These are phyloP conservation scores for Sphagnurus paluster DNA, from an alignment of 1,284 basidiomycete species.

Conservation along the genomic window DNA sequence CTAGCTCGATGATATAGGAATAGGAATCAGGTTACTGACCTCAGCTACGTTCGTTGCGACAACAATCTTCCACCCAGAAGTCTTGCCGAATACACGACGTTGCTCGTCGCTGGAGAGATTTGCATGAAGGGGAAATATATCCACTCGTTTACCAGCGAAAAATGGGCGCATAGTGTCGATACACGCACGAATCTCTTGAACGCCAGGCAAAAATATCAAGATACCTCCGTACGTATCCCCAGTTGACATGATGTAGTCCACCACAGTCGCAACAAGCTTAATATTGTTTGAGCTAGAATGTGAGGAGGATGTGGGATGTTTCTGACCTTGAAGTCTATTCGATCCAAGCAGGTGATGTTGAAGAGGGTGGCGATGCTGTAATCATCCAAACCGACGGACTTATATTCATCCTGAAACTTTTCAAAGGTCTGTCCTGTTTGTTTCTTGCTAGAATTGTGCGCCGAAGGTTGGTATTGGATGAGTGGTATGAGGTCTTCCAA, in stretches of 20 bases:
- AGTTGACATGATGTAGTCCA: conserved; percentile 62
- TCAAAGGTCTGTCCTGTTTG: conserved; percentile 52
- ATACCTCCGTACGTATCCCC: conserved; percentile 63
- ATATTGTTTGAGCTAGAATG: neutral
- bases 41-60: conserved; percentile 91
- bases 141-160: conserved; percentile 41
- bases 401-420: conserved; percentile 48
- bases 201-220: conserved; percentile 87
- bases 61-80: conserved; percentile 80
- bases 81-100: conserved; percentile 71
- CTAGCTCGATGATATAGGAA: neutral
- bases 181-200: conserved; percentile 84
- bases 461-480: conserved; percentile 48
- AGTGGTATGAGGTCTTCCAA: conserved; percentile 75
- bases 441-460: conserved; percentile 37
- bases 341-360: conserved; percentile 59
- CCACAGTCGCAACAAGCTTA: conserved; percentile 69
- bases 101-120: conserved; percentile 89
- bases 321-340: conserved; percentile 73
- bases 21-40: conserved; percentile 36
- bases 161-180: conserved; percentile 63
- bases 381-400: conserved; percentile 54
- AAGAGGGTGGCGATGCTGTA: conserved; percentile 58
- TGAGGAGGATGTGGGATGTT: neutral
- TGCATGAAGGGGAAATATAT: conserved; percentile 85